Conservation (phyloP, 805 yeast genomes). For the Ogataea trehalophila region DNA sequence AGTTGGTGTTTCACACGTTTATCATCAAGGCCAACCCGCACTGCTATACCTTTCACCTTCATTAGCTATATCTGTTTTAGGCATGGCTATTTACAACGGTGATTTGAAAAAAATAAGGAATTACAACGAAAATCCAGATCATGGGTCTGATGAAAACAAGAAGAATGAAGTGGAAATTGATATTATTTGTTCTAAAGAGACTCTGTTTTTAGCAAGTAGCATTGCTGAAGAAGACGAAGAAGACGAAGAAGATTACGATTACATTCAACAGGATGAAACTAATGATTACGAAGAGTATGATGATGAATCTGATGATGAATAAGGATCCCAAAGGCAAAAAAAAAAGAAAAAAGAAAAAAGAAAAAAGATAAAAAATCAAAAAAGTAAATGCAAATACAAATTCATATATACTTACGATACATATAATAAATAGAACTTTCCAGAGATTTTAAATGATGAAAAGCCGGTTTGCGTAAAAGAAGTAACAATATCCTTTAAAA, state of each 20-base stretch:
- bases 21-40: slow-evolving; percentile 59
- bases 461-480: no score
- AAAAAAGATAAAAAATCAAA: no score
- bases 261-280: slow-evolving; percentile 7
- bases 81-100: slow-evolving; percentile 33
- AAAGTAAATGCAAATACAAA: no score
- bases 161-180: slow-evolving; percentile 13
- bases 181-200: slow-evolving; percentile 20
- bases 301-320: not conserved
- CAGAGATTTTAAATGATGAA: no score
- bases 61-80: slow-evolving; percentile 30
- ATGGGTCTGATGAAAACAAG: slow-evolving; percentile 10
- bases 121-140: slow-evolving; percentile 28
- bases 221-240: slow-evolving; percentile 21
- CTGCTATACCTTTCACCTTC: slow-evolving; percentile 58
- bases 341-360: no score
- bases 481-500: no score
- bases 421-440: no score
- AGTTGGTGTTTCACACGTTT: slow-evolving; percentile 34
- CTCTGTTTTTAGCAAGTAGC: slow-evolving; percentile 19
- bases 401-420: no score
- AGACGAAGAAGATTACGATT: slow-evolving; percentile 22
- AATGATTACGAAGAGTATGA: not conserved
- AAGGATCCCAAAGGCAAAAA: no score
- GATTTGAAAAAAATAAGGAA: slow-evolving; percentile 40